Conservation (phyloP, 2,329 filamentous ascomycete genomes). For the Aureobasidium musti region DNA sequence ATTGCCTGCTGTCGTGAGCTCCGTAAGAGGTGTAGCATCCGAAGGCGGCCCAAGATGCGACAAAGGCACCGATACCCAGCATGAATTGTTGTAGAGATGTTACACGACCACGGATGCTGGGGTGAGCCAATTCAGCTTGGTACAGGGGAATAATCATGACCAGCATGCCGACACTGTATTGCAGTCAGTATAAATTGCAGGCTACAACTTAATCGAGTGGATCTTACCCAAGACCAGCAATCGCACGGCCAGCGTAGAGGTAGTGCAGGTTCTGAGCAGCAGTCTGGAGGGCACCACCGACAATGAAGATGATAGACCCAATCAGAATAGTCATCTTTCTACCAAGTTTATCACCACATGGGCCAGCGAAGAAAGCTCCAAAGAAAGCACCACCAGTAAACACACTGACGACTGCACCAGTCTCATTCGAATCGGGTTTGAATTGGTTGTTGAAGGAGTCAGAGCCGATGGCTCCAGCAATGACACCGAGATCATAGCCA, state of each 20-base stretch:
- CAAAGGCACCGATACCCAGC: slow-evolving; percentile 72
- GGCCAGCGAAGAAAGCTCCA: slow-evolving; percentile 66
- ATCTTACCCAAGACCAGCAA: slow-evolving; percentile 68
- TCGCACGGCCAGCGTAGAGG: slow-evolving; percentile 68
- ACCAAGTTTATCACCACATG: slow-evolving; percentile 64
- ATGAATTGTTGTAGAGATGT: slow-evolving; percentile 81
- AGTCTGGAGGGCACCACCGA: slow-evolving; percentile 74
- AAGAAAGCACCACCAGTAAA: slow-evolving; percentile 62
- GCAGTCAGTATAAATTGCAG: not conserved
- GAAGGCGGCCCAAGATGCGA: slow-evolving; percentile 73
- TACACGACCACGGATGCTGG: slow-evolving; percentile 72
- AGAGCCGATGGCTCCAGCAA: slow-evolving; percentile 57
- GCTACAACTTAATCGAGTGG: too few relatives aligned
- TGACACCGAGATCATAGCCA: slow-evolving; percentile 63
- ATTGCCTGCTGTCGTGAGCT: slow-evolving; percentile 54
- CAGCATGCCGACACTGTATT: slow-evolving; percentile 58
- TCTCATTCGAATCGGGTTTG: slow-evolving; percentile 45
- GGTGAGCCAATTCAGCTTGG: slow-evolving; percentile 77
- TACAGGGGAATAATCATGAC: slow-evolving; percentile 71
- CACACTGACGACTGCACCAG: slow-evolving; percentile 22
- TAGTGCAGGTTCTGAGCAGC: slow-evolving; percentile 61
- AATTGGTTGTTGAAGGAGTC: slow-evolving; percentile 48
- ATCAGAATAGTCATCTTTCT: slow-evolving; percentile 71
- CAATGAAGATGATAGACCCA: slow-evolving; percentile 68
- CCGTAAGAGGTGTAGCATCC: slow-evolving; percentile 58